Conservation (phyloP, 1,139 yeast species). For the Hemisphaericaspora lyxosophila region DNA sequence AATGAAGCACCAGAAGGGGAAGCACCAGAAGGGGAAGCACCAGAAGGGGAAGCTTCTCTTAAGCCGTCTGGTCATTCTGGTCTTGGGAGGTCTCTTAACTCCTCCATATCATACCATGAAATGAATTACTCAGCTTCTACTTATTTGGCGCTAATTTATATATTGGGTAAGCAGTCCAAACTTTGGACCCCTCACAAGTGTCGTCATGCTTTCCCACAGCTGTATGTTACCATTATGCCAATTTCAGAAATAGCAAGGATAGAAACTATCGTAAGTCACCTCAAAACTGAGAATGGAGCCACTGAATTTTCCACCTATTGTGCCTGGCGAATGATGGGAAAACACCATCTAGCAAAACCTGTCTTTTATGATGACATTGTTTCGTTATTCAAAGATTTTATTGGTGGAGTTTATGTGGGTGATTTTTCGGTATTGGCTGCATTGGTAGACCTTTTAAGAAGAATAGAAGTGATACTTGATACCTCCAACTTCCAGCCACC, state of each 20-base stretch:
- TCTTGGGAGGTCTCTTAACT: neutral
- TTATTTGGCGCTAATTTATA: slow-evolving; percentile 45
- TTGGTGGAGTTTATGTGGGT: slow-evolving; percentile 47
- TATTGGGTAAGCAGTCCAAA: slow-evolving; percentile 48
- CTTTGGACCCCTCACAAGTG: slow-evolving; percentile 41
- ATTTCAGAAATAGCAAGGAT: slow-evolving; percentile 30
- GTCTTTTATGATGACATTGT: slow-evolving; percentile 34
- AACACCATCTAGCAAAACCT: slow-evolving; percentile 17
- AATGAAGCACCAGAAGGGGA: slow-evolving; percentile 4
- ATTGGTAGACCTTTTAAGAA: slow-evolving; percentile 36
- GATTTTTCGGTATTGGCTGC: slow-evolving; percentile 37
- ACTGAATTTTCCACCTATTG: slow-evolving; percentile 24
- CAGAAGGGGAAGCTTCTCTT: slow-evolving; percentile 16
- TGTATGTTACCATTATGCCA: slow-evolving; percentile 51
- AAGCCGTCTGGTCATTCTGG: slow-evolving; percentile 3
- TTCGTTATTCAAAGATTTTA: slow-evolving; percentile 47
- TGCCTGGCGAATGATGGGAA: slow-evolving; percentile 16
- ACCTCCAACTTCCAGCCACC: slow-evolving; percentile 8
- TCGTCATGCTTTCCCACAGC: slow-evolving; percentile 37
- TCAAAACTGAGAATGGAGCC: slow-evolving; percentile 29
- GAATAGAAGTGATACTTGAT: slow-evolving; percentile 27
- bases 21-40: slow-evolving; percentile 4
- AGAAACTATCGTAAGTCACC: slow-evolving; percentile 26
- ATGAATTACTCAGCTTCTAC: slow-evolving; percentile 23
- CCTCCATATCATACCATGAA: slow-evolving; percentile 5